These are phyloP conservation scores for Penicillium argentinense DNA, from an alignment of 495 filamentous ascomycete species.

Conservation along the genomic window DNA sequence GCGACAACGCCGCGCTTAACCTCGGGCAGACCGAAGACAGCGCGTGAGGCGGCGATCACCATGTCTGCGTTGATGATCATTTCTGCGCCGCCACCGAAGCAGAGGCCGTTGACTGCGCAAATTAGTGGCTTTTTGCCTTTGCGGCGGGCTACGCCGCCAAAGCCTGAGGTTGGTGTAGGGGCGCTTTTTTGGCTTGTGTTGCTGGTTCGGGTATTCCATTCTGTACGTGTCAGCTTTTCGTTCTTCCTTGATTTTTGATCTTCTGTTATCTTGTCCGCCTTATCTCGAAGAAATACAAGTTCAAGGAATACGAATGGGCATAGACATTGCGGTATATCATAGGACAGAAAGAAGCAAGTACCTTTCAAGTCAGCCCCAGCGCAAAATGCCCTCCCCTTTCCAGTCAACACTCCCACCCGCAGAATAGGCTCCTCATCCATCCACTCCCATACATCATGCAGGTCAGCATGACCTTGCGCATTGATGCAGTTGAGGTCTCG, in stretches of 20 bases:
- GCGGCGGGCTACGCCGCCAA: slow-evolving; percentile 47
- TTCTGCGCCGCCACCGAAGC: slow-evolving; percentile 75
- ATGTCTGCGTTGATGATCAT: slow-evolving; percentile 73
- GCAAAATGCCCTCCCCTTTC: slow-evolving; percentile 57
- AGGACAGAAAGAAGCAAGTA: slow-evolving; percentile 5
- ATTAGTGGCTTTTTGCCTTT: slow-evolving; percentile 62
- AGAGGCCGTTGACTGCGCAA: slow-evolving; percentile 70
- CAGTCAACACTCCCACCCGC: slow-evolving; percentile 56
- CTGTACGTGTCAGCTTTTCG: slow-evolving; percentile 17
- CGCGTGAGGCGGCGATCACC: slow-evolving; percentile 55
- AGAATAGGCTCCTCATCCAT: slow-evolving; percentile 55
- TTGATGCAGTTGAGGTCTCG: slow-evolving; percentile 52
- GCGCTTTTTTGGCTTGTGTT: slow-evolving; percentile 10
- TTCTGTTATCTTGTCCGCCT: too few relatives aligned
- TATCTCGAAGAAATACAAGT: too few relatives aligned
- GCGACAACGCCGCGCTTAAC: slow-evolving; percentile 71
- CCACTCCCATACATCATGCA: slow-evolving; percentile 55
- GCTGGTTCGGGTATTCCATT: slow-evolving; percentile 37
- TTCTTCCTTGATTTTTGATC: neutral
- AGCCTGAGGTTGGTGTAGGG: slow-evolving; percentile 29
- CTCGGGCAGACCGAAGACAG: slow-evolving; percentile 68
- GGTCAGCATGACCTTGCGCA: slow-evolving; percentile 50
- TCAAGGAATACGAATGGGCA: neutral
- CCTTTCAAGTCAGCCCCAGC: slow-evolving; percentile 60
- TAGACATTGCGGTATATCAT: neutral